phyloP scores from a whole-genome alignment of 176 grass and related monocot species.

The Raddia guianensis region DNA sequence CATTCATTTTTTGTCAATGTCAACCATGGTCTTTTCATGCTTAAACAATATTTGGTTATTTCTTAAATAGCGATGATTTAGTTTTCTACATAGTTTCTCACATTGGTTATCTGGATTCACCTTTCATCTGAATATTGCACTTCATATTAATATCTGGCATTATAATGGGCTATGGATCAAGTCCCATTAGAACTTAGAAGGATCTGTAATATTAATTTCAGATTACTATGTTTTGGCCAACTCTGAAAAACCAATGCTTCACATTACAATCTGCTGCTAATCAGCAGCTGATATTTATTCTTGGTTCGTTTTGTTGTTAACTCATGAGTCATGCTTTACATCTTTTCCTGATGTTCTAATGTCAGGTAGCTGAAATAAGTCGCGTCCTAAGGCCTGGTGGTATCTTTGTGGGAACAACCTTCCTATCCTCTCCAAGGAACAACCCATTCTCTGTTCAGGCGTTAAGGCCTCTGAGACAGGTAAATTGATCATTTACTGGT shows the following conservation, averaged over 20 bases:
- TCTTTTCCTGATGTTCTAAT: slow-evolving; percentile 36
- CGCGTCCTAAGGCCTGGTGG: slow-evolving; percentile 84
- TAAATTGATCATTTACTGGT: slow-evolving; percentile 8
- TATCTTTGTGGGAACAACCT: slow-evolving; percentile 88
- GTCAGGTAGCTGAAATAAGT: slow-evolving; percentile 91
- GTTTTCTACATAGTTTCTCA: background rate
- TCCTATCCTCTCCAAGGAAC: slow-evolving; percentile 69
- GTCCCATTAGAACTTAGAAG: background rate
- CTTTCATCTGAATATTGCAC: background rate
- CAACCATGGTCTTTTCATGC: background rate
- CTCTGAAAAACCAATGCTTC: background rate
- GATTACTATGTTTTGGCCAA: background rate
- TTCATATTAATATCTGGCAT: background rate
- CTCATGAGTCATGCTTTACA: background rate
- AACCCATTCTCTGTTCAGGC: slow-evolving; percentile 62
- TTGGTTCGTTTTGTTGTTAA: background rate
- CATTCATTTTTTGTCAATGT: background rate
- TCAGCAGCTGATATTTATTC: background rate
- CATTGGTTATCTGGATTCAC: background rate
- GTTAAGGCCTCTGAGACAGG: slow-evolving; percentile 74
- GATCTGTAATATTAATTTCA: background rate
- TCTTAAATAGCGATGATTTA: background rate
- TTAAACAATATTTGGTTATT: background rate
- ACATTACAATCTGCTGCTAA: slow-evolving; percentile 5
- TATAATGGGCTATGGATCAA: background rate